Percentiles rank a stretch among this genome's conserved stretches.
These are phyloP conservation scores for Harrya chromipes DNA, from an alignment of 768 basidiomycete genomes.

Conservation along the genomic window DNA sequence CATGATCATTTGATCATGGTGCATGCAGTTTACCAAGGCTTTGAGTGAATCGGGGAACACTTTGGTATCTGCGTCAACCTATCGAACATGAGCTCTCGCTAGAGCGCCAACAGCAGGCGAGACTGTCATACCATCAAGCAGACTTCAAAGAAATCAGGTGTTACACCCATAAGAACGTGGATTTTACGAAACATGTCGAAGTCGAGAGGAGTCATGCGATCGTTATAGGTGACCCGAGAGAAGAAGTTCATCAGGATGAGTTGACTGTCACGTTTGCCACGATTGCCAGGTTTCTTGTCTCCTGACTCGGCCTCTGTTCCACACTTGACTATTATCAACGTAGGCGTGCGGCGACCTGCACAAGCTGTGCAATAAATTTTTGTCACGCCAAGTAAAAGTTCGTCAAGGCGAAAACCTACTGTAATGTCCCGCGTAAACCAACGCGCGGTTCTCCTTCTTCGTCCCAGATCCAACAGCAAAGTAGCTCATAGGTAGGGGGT, in stretches of 20 bases:
- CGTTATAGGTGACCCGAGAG: conserved; percentile 98
- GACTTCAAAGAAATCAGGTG: conserved; percentile 97
- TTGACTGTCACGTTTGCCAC: conserved; percentile 98
- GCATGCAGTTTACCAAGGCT: conserved; percentile 96
- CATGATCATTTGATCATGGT: conserved; percentile 98
- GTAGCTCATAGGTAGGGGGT: conserved; percentile 94
- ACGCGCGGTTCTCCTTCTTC: conserved; percentile 90
- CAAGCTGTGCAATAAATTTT: conserved; percentile 45
- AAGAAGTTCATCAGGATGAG: conserved; percentile 99
- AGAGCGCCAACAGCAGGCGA: not conserved
- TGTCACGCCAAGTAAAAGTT: not conserved
- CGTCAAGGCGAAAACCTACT: conserved; percentile 50
- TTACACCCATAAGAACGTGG: conserved; percentile 96
- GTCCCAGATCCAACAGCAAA: conserved; percentile 84
- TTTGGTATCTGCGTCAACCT: conserved; percentile 99
- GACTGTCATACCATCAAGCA: conserved; percentile 80
- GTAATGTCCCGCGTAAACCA: conserved; percentile 99
- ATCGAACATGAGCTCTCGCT: conserved; percentile 13
- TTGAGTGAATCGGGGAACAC: conserved; percentile 88
- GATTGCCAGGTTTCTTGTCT: conserved; percentile 95
- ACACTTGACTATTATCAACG: conserved; percentile 93
- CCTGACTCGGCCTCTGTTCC: conserved; percentile 82
- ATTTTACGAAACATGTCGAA: conserved; percentile 98
- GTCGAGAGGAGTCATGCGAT: conserved; percentile 96
- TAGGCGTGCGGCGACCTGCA: conserved; percentile 89